phyloP scores from a whole-genome alignment of 179 eudicot species.

The Vitellaria paradoxa region DNA sequence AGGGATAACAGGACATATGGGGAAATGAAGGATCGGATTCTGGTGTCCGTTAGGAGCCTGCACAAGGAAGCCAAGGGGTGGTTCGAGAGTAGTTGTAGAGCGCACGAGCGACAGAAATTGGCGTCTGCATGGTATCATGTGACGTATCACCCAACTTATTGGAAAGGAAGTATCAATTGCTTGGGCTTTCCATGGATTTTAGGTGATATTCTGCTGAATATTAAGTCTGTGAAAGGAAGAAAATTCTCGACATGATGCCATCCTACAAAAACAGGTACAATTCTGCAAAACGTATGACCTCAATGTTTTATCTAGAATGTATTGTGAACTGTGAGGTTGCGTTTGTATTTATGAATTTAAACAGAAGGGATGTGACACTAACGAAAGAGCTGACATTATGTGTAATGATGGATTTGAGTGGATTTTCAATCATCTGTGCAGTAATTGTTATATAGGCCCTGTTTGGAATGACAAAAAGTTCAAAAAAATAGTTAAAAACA shows the following conservation, averaged over 20 bases:
- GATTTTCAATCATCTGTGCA: too few species aligned
- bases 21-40: slow-evolving; percentile 76
- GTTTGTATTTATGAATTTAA: too few species aligned
- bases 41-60: slow-evolving; percentile 61
- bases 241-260: not conserved
- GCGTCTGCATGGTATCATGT: slow-evolving; percentile 97
- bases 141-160: slow-evolving; percentile 63
- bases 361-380: too few species aligned
- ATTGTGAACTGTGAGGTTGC: not conserved
- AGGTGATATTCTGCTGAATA: slow-evolving; percentile 59
- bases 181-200: slow-evolving; percentile 90
- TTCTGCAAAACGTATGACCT: not conserved
- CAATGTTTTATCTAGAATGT: not conserved
- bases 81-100: slow-evolving; percentile 55
- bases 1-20: slow-evolving; percentile 71
- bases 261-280: not conserved
- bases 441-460: too few species aligned
- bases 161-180: slow-evolving; percentile 54
- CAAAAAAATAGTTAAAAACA: too few species aligned
- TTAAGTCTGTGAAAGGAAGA: slow-evolving; percentile 42
- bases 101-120: slow-evolving; percentile 47
- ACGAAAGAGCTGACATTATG: too few species aligned
- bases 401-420: too few species aligned
- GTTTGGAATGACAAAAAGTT: too few species aligned
- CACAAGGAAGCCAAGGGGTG: slow-evolving; percentile 76